A percentile compares a stretch with the other conserved stretches of the same genome.
Conservation (phyloP, 768 basidiomycete species). For the Leccinum pellstonianum region DNA sequence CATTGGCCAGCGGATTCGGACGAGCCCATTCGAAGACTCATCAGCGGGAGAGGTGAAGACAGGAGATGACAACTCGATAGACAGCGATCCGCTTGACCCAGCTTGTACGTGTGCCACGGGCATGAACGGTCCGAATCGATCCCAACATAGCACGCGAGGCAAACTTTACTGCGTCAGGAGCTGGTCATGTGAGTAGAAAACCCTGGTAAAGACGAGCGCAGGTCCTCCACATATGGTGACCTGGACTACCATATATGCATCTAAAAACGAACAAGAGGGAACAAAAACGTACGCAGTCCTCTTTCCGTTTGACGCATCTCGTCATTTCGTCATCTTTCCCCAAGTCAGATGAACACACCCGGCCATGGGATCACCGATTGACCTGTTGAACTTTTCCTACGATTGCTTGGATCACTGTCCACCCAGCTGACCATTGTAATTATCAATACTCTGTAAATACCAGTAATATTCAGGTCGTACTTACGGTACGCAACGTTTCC, state of each 20-base stretch:
- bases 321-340: no score
- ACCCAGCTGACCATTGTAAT: neutral
- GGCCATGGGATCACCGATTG: neutral
- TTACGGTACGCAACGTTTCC: neutral
- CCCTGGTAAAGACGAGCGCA: neutral
- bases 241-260: neutral
- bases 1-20: no score
- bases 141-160: neutral
- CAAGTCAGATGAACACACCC: no score
- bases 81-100: neutral
- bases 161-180: neutral
- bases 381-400: neutral
- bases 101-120: neutral
- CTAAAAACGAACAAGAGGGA: neutral
- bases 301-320: neutral
- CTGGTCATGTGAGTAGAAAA: neutral
- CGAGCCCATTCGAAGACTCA: no score
- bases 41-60: no score
- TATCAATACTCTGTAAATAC: neutral
- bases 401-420: neutral
- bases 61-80: no score
- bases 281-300: neutral
- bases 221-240: neutral
- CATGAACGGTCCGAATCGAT: neutral
- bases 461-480: neutral